Percentiles rank a stretch among this genome's conserved stretches.
Evolutionary conservation across 768 basidiomycete species (phyloP).

Genomic region (Leucogyrophana mollusca): DNA sequence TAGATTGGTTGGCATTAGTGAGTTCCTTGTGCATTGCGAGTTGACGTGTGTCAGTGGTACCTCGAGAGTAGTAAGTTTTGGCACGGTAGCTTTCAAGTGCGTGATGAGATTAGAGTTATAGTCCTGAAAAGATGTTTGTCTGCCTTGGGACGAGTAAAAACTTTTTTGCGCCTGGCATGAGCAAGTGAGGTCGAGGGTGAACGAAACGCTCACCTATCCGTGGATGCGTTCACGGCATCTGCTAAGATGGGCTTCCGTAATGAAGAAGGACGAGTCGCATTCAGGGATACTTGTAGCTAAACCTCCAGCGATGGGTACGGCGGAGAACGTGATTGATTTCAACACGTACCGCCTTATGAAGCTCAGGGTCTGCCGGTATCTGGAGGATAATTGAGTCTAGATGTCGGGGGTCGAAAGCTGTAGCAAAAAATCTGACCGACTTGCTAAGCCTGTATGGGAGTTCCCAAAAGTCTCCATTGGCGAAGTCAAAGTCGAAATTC

Average conservation of each 20-base stretch:
- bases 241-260: conserved; percentile 37
- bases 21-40: too few species aligned
- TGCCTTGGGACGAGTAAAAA: conserved; percentile 86
- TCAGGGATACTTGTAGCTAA: conserved; percentile 48
- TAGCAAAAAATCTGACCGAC: conserved; percentile 40
- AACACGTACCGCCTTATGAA: conserved; percentile 48
- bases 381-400: conserved; percentile 24
- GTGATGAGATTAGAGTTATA: conserved; percentile 65
- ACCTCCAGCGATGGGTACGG: conserved; percentile 2
- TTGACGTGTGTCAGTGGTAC: conserved; percentile 31
- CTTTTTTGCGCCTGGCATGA: conserved; percentile 35
- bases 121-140: conserved; percentile 79
- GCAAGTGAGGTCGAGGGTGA: not conserved
- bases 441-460: conserved; percentile 67
- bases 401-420: not conserved
- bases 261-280: conserved; percentile 41
- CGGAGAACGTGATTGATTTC: not conserved
- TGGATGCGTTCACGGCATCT: conserved; percentile 67
- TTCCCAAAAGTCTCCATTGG: conserved; percentile 35
- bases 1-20: conserved; percentile 26
- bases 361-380: conserved; percentile 58
- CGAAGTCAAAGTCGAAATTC: conserved; percentile 79
- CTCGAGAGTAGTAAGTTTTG: conserved; percentile 67
- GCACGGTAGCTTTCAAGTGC: conserved; percentile 46
- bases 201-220: conserved; percentile 58